These are phyloP conservation scores for Tephrocybe sp. DNA, from an alignment of 768 basidiomycete species.

Conservation along the genomic window DNA sequence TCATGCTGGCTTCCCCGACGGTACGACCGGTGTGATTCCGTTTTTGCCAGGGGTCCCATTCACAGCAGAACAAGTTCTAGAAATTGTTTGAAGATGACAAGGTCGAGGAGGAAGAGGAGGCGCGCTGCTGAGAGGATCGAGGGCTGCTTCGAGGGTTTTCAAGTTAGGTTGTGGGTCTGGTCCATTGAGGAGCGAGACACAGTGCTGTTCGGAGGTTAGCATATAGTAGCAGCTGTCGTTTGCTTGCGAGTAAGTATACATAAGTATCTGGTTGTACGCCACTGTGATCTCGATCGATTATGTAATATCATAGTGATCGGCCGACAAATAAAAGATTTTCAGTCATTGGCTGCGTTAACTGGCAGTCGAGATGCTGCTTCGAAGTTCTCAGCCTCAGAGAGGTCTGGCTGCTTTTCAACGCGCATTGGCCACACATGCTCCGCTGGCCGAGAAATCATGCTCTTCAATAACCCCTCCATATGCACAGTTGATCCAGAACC, in stretches of 20 bases:
- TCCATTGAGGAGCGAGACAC: conserved; percentile 57
- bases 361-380: conserved; percentile 26
- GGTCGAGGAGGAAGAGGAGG: conserved; percentile 77
- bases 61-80: conserved; percentile 59
- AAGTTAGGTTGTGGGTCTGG: conserved; percentile 47
- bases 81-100: conserved; percentile 67
- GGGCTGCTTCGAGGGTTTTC: conserved; percentile 48
- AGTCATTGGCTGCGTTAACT: neutral
- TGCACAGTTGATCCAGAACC: conserved; percentile 62
- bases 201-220: conserved; percentile 21
- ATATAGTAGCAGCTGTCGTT: no score
- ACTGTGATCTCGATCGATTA: neutral
- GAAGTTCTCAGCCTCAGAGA: conserved; percentile 22
- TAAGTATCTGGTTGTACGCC: no score
- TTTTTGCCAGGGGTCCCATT: no score
- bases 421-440: conserved; percentile 37
- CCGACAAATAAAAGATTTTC: conserved; percentile 14
- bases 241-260: no score
- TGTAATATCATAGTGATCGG: conserved; percentile 10
- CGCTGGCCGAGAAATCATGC: conserved; percentile 41
- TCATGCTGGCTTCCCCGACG: neutral
- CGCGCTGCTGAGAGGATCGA: conserved; percentile 61
- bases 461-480: conserved; percentile 86
- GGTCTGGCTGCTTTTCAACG: conserved; percentile 25
- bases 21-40: no score